Evolutionary conservation across 495 filamentous ascomycete genomes (phyloP), one percentile per base, ranked within the genome.

Genomic region (Penicillium egyptiacum): DNA sequence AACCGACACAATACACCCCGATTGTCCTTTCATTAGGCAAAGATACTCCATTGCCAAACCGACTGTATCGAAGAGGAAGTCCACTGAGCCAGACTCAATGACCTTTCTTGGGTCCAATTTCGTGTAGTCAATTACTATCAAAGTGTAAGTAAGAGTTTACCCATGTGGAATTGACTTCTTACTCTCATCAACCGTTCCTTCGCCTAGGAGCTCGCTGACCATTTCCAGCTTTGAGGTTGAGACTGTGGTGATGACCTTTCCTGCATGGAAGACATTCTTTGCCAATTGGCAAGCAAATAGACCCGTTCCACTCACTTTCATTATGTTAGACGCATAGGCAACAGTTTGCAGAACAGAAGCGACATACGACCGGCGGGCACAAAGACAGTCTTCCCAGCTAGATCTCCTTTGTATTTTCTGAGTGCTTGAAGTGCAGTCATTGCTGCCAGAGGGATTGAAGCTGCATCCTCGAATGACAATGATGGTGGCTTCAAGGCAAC

Each of bases 1-100:
- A 51, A 83, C 76, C 17, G 69, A 73, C 20, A 77, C 62, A 22
- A 78, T 65, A 23, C 68, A 60, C 3, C 79, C 75, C 0, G 65
- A 73, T 14, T 74, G 63, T 39, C 60, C 70, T 25, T 74, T 71
- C 56, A 70, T 58, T 1, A 80, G 63, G n/a, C 70, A 58, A 31
- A 82, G 67, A 14, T 57, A 67, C 26, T 64, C 55, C 45, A 69
- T 54, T 19, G 61, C 41, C 58, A 54, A 25, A 30, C 63, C 71
- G 58, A 74, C 62, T 33, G 81, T 82, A 60, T 83, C 82, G 46
- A 77, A 77, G 40, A 83, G 68, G 58, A 81, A 74, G 61, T 85
- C 81, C 17, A 83, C 75, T 8, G 64, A 75, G 14, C 73, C 73
- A 11, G 70, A 62, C 1, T 68, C 70, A 1, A 83, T 70, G 19